Evolutionary conservation across 2,329 filamentous ascomycete genomes (phyloP).

Genomic region (Cryphonectria japonica): DNA sequence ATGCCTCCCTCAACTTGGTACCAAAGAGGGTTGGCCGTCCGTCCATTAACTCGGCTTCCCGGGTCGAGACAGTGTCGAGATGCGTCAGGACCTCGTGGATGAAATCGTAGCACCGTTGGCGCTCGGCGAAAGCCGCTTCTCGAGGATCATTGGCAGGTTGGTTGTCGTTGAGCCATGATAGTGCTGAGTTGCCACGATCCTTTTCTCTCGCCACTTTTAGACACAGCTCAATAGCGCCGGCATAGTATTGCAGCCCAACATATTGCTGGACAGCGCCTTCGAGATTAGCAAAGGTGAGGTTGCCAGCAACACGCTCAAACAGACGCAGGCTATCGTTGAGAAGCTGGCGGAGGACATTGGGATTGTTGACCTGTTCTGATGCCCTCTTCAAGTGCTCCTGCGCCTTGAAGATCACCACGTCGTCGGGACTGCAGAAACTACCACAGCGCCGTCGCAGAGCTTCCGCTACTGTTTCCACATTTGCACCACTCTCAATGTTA

Average conservation of each 20-base stretch:
- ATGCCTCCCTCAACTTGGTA: slow-evolving; percentile 84
- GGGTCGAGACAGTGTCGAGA: slow-evolving; percentile 72
- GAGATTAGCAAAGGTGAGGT: slow-evolving; percentile 79
- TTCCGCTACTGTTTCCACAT: slow-evolving; percentile 96
- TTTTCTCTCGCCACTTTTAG: slow-evolving; percentile 81
- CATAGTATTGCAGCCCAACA: slow-evolving; percentile 82
- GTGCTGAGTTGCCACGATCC: slow-evolving; percentile 83
- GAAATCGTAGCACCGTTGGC: slow-evolving; percentile 83
- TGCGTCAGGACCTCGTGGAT: slow-evolving; percentile 79
- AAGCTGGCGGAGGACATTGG: slow-evolving; percentile 75
- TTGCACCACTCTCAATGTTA: slow-evolving; percentile 95
- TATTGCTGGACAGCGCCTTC: slow-evolving; percentile 79
- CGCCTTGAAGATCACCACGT: slow-evolving; percentile 97
- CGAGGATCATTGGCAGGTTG: slow-evolving; percentile 73
- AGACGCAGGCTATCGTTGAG: slow-evolving; percentile 87
- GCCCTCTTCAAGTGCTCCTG: slow-evolving; percentile 93
- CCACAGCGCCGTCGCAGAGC: slow-evolving; percentile 90
- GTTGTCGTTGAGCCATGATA: slow-evolving; percentile 86
- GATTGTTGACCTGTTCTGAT: slow-evolving; percentile 74
- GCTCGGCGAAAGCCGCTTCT: slow-evolving; percentile 66
- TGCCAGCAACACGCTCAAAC: slow-evolving; percentile 86
- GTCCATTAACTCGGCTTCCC: slow-evolving; percentile 74
- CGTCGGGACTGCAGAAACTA: slow-evolving; percentile 95
- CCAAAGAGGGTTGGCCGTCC: slow-evolving; percentile 76
- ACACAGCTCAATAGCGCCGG: slow-evolving; percentile 87